Base-by-base conservation (phyloP, 2,329 filamentous ascomycete genomes). In the Thermothelomyces thermophilus region DNA sequence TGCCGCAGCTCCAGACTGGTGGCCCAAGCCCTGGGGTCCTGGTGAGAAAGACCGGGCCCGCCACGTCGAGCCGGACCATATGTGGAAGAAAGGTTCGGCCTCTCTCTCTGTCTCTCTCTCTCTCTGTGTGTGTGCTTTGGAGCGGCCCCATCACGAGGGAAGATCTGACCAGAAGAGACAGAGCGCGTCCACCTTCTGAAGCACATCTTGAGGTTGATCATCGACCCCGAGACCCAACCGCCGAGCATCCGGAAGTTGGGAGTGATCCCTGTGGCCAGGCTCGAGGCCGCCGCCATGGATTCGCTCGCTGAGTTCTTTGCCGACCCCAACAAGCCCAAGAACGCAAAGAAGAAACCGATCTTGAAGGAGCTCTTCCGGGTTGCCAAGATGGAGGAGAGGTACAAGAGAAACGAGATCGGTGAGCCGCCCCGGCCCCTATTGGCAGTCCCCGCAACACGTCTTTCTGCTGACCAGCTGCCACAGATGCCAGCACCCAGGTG, bases 61-160 rank as follows among this genome's bases (percentile, higher is more conserved):
- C 11, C 84, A 87, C 63, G 84, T 79, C 60, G 85, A 89, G 64
- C 86, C 85, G 1, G 85, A 89, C 60, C 86, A 89, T 66, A 68
- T 87, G 41, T 77, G 78, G 58, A 87, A 84, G 63, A 71, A 75
- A 60, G 82, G 84, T 86, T 65, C 60, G 70, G 60, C 17, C 19
- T n/a, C 28, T 42, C 14, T 2, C 2, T 16, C 17, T 14, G 3
- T 19, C 6, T n/a, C 41, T 31, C 2, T 31, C 14, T 16, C 33
- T 35, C 14, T 35, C 14, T 16, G 13, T 35, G 8, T 16, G 13
- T n/a, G 8, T 35, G 33, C 13, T n/a, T n/a, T n/a, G n/a, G n/a
- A n/a, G n/a, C 33, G 13, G 13, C 8, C 16, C 7, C 8, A 2
- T 6, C 10, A 6, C 5, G 13, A 16, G 11, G 13, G 19, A 4